These are phyloP conservation scores for Eucalyptus albens DNA, from an alignment of 345 rosid species.

Conservation along the genomic window DNA sequence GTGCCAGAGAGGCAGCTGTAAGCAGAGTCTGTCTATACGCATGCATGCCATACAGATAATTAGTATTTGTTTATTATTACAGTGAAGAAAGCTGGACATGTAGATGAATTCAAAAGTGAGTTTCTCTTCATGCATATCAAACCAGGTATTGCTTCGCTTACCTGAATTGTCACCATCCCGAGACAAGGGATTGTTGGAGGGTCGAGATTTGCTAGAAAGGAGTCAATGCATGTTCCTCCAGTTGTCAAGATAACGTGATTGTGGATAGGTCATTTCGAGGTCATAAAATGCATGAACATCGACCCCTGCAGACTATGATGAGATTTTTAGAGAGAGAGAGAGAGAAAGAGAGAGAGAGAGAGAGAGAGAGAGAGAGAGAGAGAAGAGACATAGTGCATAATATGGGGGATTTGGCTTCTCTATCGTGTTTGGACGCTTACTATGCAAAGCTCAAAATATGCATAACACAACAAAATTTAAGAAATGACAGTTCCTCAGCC, in stretches of 20 bases:
- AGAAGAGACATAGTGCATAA: conserved; percentile 26
- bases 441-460: conserved; percentile 13
- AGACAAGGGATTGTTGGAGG: background rate
- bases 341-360: background rate
- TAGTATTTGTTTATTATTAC: background rate
- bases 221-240: background rate
- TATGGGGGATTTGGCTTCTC: conserved; percentile 32
- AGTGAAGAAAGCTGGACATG: background rate
- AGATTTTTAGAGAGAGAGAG: background rate
- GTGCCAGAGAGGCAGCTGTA: background rate
- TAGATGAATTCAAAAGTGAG: background rate
- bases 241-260: background rate
- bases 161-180: background rate
- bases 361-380: background rate
- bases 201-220: background rate
- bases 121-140: background rate
- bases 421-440: conserved; percentile 36
- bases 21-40: background rate
- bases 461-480: conserved; percentile 8
- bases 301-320: background rate
- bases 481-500: conserved; percentile 29
- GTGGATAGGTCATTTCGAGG: background rate
- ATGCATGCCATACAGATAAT: background rate
- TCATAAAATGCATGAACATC: background rate
- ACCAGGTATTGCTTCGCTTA: background rate